A percentile compares a stretch with the other conserved stretches of the same genome.
Conservation (phyloP, 2,329 filamentous ascomycete species). For the Penicillium sp. region DNA sequence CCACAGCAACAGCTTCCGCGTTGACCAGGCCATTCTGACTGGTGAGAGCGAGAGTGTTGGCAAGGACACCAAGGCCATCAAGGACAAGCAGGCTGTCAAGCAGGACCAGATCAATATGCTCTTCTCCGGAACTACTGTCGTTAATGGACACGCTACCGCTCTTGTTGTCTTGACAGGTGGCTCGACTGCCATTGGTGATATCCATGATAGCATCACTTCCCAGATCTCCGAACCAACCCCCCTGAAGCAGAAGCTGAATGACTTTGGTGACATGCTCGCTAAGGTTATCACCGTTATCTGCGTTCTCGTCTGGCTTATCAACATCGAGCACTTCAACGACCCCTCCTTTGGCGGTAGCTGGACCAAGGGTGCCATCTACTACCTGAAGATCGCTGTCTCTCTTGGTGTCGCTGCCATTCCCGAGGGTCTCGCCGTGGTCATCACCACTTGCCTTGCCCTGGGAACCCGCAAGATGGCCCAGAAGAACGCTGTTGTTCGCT, state of each 20-base stretch:
- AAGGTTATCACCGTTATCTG: slow-evolving; percentile 99
- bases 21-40: slow-evolving; percentile 96
- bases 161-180: slow-evolving; percentile 88
- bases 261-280: slow-evolving; percentile 93
- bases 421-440: slow-evolving; percentile 95
- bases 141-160: slow-evolving; percentile 89
- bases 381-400: slow-evolving; percentile 98
- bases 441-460: slow-evolving; percentile 95
- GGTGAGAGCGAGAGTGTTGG: slow-evolving; percentile 96
- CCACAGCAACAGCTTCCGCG: slow-evolving; percentile 94
- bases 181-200: slow-evolving; percentile 94
- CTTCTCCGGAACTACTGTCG: slow-evolving; percentile 97
- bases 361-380: slow-evolving; percentile 98
- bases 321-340: slow-evolving; percentile 95
- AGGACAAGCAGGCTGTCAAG: slow-evolving; percentile 84
- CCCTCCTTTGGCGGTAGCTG: slow-evolving; percentile 83
- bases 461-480: slow-evolving; percentile 98
- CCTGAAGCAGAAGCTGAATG: slow-evolving; percentile 97
- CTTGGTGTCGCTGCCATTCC: slow-evolving; percentile 97
- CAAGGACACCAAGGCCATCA: slow-evolving; percentile 73
- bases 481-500: slow-evolving; percentile 96
- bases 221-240: slow-evolving; percentile 98
- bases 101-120: slow-evolving; percentile 98
- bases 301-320: slow-evolving; percentile 96
- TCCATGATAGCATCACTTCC: slow-evolving; percentile 96